Conservation (phyloP, 208 protist genomes). For the Acanthamoeba sp. region DNA sequence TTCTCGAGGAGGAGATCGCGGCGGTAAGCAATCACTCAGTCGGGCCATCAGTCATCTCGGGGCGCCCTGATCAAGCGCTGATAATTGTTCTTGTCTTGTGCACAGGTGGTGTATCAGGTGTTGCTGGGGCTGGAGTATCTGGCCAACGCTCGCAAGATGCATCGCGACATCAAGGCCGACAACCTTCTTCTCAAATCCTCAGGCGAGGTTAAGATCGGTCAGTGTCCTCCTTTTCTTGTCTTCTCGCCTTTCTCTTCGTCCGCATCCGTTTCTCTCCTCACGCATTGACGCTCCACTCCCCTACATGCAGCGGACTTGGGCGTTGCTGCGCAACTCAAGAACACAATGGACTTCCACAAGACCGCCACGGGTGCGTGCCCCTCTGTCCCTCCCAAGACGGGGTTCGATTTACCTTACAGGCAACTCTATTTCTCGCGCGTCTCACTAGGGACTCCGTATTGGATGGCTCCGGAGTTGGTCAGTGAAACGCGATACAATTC, state of each 20-base stretch:
- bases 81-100: neutral
- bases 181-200: constrained; percentile 41
- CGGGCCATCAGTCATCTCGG: too few relatives aligned
- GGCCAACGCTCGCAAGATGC: constrained; percentile 36
- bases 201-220: constrained; percentile 58
- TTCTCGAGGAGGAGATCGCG: constrained; percentile 30
- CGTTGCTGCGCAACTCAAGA: constrained; percentile 17
- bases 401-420: too few relatives aligned
- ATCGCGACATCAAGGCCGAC: constrained; percentile 71
- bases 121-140: constrained; percentile 3
- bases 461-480: constrained; percentile 23
- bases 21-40: too few relatives aligned
- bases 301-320: constrained; percentile 29
- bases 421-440: neutral
- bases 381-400: too few relatives aligned
- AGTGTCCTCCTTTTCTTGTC: neutral
- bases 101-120: constrained; percentile 4
- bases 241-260: neutral
- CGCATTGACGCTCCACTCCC: neutral
- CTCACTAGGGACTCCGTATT: constrained; percentile 35
- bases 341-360: constrained; percentile 56
- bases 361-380: constrained; percentile 1
- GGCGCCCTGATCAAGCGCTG: too few relatives aligned
- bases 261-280: neutral
- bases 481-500: constrained; percentile 25